Evolutionary conservation across 306 rosid genomes (phyloP).

Genomic region (Pyrus pyrifolia): DNA sequence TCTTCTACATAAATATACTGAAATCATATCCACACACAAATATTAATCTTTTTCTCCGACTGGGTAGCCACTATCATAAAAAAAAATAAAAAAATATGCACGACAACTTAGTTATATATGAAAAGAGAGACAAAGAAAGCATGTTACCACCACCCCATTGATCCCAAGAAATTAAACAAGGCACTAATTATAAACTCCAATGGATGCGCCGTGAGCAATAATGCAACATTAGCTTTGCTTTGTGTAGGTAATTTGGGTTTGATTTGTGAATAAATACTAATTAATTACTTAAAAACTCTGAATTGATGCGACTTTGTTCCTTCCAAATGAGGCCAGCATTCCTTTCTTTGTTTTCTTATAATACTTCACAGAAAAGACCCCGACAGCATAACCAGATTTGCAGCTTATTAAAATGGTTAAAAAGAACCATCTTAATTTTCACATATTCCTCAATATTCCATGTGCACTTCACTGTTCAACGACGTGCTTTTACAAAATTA

Average conservation of each 20-base stretch:
- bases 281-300: constrained; percentile 27
- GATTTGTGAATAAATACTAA: constrained; percentile 22
- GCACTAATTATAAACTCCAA: neutral
- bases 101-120: too few relatives aligned
- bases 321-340: constrained; percentile 52
- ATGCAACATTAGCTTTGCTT: constrained; percentile 1
- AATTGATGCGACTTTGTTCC: constrained; percentile 33
- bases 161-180: constrained; percentile 9
- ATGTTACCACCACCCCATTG: neutral
- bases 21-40: neutral
- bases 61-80: constrained; percentile 1
- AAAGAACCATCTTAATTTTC: neutral
- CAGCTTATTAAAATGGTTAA: constrained; percentile 18
- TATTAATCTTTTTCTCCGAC: neutral
- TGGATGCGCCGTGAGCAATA: constrained; percentile 27
- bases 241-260: constrained; percentile 11
- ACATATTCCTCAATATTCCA: constrained; percentile 41
- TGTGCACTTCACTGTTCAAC: constrained; percentile 57
- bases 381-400: constrained; percentile 53
- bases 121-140: constrained; percentile 5
- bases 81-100: neutral
- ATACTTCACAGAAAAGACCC: constrained; percentile 37
- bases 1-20: neutral
- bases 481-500: constrained; percentile 34
- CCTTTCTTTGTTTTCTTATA: constrained; percentile 28